Percentiles rank a stretch among this genome's conserved stretches.
phyloP scores from a whole-genome alignment of 1,284 basidiomycete species.

The Trichosporon coremiiforme region DNA sequence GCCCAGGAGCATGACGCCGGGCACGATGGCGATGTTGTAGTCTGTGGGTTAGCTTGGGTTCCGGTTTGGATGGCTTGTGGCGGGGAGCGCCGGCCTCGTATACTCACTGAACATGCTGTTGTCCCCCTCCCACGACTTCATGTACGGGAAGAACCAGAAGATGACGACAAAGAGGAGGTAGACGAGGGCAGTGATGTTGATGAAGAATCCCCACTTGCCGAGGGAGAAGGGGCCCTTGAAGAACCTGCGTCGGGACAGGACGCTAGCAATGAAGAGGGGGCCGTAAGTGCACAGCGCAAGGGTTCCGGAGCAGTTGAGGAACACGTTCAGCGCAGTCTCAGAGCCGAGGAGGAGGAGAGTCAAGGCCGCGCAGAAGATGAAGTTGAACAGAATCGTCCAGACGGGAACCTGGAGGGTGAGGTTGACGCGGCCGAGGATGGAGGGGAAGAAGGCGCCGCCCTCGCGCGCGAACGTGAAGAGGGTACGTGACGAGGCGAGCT shows the following conservation, averaged over 20 bases:
- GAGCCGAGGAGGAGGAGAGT: conserved; percentile 20
- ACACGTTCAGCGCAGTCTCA: conserved; percentile 20
- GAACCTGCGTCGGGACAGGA: background rate
- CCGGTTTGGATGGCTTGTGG: too few relatives aligned
- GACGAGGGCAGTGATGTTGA: background rate
- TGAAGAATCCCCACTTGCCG: conserved; percentile 1
- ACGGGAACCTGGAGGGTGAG: conserved; percentile 19
- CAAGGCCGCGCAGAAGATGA: conserved; percentile 10
- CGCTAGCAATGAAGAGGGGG: background rate
- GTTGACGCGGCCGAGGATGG: conserved; percentile 17
- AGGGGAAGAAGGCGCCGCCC: conserved; percentile 22
- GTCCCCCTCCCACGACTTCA: background rate
- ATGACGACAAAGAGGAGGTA: conserved; percentile 15
- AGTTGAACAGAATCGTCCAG: conserved; percentile 14
- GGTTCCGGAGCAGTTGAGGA: conserved; percentile 18
- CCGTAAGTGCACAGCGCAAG: background rate
- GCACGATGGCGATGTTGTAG: conserved; percentile 25
- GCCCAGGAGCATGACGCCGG: conserved; percentile 18
- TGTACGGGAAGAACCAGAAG: conserved; percentile 23
- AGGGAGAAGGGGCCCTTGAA: conserved; percentile 6
- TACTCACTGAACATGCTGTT: conserved; percentile 18
- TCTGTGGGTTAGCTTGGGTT: background rate
- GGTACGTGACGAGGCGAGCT: conserved; percentile 14
- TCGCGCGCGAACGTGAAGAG: conserved; percentile 23
- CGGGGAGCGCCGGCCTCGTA: too few relatives aligned